Evolutionary conservation across 768 basidiomycete species (phyloP).

Genomic region (Serendipita sp.): DNA sequence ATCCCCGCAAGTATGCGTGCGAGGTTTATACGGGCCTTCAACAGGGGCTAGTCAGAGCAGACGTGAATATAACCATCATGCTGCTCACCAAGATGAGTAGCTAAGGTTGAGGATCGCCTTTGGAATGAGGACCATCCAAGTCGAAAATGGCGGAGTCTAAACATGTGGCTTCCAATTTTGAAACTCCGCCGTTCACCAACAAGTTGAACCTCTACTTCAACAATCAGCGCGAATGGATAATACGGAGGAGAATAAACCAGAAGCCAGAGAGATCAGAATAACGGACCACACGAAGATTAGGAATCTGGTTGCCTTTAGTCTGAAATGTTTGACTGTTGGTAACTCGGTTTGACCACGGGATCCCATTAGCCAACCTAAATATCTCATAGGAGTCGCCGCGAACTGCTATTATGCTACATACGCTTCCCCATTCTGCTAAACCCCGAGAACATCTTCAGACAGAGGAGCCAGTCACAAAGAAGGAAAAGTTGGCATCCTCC

Average conservation of each 20-base stretch:
- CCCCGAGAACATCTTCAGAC: background rate
- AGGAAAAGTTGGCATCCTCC: slow-evolving; percentile 13
- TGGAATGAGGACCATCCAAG: background rate
- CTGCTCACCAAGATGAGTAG: slow-evolving; percentile 1
- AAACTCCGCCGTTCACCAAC: background rate
- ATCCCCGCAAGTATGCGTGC: slow-evolving; percentile 51
- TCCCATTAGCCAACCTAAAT: background rate
- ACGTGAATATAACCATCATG: background rate
- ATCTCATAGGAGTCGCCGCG: background rate
- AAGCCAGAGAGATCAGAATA: background rate
- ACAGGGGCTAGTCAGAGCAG: background rate
- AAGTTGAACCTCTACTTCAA: background rate
- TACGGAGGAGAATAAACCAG: background rate
- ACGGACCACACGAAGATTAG: slow-evolving; percentile 4
- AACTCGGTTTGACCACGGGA: background rate
- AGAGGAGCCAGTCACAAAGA: background rate
- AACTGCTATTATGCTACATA: slow-evolving; percentile 1
- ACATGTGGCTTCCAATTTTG: background rate
- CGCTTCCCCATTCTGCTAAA: background rate
- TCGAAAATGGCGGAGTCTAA: background rate
- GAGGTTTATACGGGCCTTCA: slow-evolving; percentile 39
- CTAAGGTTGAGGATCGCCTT: background rate
- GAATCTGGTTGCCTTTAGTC: background rate
- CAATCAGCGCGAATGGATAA: background rate
- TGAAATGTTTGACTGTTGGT: background rate